Percentiles rank a stretch among this genome's conserved stretches.
Evolutionary conservation across 1,284 basidiomycete genomes (phyloP).

Genomic region (Cutaneotrichosporon cyanovorans): DNA sequence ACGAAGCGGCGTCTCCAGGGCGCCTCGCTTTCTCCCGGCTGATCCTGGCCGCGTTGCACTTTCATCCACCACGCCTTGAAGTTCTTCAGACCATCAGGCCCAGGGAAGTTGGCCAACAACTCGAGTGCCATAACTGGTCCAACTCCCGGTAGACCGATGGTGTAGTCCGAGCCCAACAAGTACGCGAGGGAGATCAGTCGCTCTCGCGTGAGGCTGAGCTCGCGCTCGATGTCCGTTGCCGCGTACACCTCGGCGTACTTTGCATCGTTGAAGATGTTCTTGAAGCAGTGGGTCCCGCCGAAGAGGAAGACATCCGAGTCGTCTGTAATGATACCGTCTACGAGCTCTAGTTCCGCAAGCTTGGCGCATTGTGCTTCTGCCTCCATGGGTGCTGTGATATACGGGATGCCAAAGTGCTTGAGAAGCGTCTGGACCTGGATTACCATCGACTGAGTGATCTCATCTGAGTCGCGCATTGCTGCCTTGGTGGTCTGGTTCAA

Average conservation of each 20-base stretch:
- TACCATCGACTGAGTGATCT: slow-evolving; percentile 90
- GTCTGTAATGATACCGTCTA: slow-evolving; percentile 97
- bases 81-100: slow-evolving; percentile 67
- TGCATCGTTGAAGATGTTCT: slow-evolving; percentile 99
- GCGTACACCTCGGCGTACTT: slow-evolving; percentile 97
- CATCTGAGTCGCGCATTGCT: slow-evolving; percentile 87
- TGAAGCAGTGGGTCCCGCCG: slow-evolving; percentile 85
- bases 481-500: slow-evolving; percentile 77
- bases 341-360: slow-evolving; percentile 72
- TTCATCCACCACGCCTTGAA: slow-evolving; percentile 94
- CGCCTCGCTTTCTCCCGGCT: slow-evolving; percentile 59
- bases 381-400: slow-evolving; percentile 98
- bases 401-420: slow-evolving; percentile 91
- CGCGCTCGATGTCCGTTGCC: slow-evolving; percentile 71
- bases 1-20: slow-evolving; percentile 79
- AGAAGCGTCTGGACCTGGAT: slow-evolving; percentile 91
- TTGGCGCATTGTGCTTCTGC: slow-evolving; percentile 98
- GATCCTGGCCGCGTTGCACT: slow-evolving; percentile 87
- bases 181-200: slow-evolving; percentile 85
- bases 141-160: slow-evolving; percentile 87
- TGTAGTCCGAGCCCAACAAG: slow-evolving; percentile 93
- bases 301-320: slow-evolving; percentile 99
- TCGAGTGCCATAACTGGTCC: slow-evolving; percentile 98
- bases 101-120: slow-evolving; percentile 80
- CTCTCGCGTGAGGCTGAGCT: slow-evolving; percentile 79